Conservation (phyloP, 2,329 filamentous ascomycete genomes). For the Cercospora nicotianae region DNA sequence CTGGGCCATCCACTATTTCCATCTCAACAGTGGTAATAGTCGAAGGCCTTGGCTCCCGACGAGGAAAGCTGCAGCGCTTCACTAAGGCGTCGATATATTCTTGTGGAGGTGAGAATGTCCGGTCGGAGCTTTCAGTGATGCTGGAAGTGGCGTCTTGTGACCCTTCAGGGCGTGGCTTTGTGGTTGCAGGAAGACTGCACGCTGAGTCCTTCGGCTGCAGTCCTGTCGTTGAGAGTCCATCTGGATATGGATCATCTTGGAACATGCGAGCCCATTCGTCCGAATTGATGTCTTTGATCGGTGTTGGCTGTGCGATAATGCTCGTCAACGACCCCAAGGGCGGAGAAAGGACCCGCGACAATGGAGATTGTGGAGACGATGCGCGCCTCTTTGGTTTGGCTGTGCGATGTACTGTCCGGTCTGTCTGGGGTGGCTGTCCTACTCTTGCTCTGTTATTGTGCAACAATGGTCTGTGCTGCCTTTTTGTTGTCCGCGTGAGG, state of each 20-base stretch:
- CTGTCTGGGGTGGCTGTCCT: neutral
- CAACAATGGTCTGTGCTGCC: neutral
- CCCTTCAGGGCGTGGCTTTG: neutral
- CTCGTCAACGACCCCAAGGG: neutral
- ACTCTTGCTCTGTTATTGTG: neutral
- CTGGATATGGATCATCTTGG: neutral
- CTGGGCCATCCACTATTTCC: neutral
- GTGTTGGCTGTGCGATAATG: neutral
- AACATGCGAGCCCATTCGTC: neutral
- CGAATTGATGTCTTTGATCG: no score
- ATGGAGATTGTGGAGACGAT: neutral
- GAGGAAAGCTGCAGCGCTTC: neutral
- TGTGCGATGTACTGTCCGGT: neutral
- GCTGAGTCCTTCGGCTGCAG: neutral
- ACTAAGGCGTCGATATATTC: neutral
- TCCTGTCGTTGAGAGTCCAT: neutral
- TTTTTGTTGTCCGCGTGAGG: neutral
- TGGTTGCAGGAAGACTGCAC: neutral
- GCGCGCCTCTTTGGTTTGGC: neutral
- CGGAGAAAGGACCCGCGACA: neutral
- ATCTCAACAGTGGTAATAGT: neutral
- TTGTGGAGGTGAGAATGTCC: neutral
- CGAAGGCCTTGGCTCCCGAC: neutral
- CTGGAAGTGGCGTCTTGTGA: neutral
- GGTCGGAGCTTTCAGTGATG: neutral